Conservation (phyloP, 768 basidiomycete genomes). For the Gelatoporia subvermispora region DNA sequence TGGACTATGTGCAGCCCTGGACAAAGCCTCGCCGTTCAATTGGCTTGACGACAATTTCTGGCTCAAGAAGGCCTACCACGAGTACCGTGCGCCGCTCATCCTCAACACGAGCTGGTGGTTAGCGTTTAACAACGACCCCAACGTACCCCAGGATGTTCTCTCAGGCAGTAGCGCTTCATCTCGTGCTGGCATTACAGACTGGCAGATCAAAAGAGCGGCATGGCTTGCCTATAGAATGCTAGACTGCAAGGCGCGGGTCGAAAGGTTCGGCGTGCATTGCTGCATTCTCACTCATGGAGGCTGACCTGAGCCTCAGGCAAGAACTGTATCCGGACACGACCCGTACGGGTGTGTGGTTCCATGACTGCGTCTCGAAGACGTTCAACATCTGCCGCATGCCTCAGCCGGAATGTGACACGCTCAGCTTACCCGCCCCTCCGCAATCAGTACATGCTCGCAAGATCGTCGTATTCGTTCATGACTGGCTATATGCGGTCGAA, state of each 20-base stretch:
- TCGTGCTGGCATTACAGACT: slow-evolving; percentile 51
- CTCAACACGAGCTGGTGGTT: slow-evolving; percentile 98
- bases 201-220: slow-evolving; percentile 84
- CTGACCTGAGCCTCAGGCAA: slow-evolving; percentile 40
- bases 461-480: slow-evolving; percentile 66
- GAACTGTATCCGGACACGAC: slow-evolving; percentile 68
- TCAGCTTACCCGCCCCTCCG: slow-evolving; percentile 44
- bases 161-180: slow-evolving; percentile 9
- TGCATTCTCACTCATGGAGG: neutral
- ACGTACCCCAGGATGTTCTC: slow-evolving; percentile 42
- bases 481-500: slow-evolving; percentile 76
- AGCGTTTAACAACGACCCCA: slow-evolving; percentile 69
- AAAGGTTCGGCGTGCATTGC: slow-evolving; percentile 41
- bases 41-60: slow-evolving; percentile 96
- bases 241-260: slow-evolving; percentile 64
- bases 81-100: slow-evolving; percentile 79
- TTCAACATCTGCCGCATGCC: slow-evolving; percentile 83
- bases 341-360: slow-evolving; percentile 73
- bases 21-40: slow-evolving; percentile 78
- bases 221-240: slow-evolving; percentile 73
- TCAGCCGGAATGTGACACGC: slow-evolving; percentile 53
- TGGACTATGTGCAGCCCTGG: slow-evolving; percentile 52
- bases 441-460: slow-evolving; percentile 47
- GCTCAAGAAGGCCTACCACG: slow-evolving; percentile 82
- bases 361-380: slow-evolving; percentile 49